Base-by-base conservation (phyloP, 345 rosid genomes). In the Triadica sebifera region DNA sequence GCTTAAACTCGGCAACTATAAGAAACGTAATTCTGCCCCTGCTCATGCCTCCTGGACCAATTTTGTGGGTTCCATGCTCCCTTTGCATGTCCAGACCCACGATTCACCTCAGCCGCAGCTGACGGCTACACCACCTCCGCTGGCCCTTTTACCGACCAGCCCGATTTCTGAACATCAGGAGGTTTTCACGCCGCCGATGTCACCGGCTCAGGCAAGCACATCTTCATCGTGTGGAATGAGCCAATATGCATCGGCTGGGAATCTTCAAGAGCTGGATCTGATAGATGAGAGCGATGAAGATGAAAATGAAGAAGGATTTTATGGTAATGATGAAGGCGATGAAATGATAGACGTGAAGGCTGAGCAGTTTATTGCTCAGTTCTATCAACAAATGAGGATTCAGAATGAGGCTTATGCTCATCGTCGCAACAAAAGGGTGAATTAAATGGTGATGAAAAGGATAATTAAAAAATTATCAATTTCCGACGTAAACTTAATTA, bases 1-100 rank as follows among this genome's bases (percentile, higher is more conserved):
- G 86, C 52, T 89, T 7, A 81, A 83, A 50, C 75, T 76, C 1
- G 25, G 12, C 19, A 74, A 75, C 50, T 65, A 85, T 8, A 22
- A 79, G 8, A 85, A 80, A 53, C 80, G 86, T 12, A 77, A 88
- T 24, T 45, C 83, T 68, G 39, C 77, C 52, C 34, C 34, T 29
- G 34, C 2, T 29, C 66, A 67, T 0, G 15, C 81, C 0, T 80
- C 56, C 25, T 70, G 51, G 82, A 29, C 34, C 34, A 65, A 62
- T 6, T 17, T 74, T 50, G 29, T 79, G 38, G 69, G 78, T 9
- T 74, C 75, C 11, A 74, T 79, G 61, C 81, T 78, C 3, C 81
- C 81, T 46, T 47, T 79, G 41, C 75, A 75, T 51, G 25, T 58
- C 4, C 74, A 74, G 20, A 50, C 16, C 37, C n/a, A 64, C 72